These are phyloP conservation scores for Eucalyptus coolabah DNA, from an alignment of 345 rosid genomes.

Conservation along the genomic window DNA sequence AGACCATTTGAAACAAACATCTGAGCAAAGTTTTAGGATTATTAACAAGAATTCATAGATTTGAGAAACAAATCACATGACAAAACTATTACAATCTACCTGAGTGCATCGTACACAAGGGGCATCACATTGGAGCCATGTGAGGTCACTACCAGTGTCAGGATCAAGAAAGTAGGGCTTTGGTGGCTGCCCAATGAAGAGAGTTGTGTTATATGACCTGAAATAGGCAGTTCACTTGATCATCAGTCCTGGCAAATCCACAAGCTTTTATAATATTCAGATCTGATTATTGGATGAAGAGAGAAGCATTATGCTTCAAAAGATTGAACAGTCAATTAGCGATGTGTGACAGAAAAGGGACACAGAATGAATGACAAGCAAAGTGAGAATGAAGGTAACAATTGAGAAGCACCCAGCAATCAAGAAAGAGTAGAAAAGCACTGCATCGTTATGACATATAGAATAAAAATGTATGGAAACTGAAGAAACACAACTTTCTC, in stretches of 20 bases:
- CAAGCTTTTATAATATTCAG: background rate
- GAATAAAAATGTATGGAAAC: background rate
- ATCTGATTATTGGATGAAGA: background rate
- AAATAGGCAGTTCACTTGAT: background rate
- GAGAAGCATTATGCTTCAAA: background rate
- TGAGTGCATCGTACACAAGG: slow-evolving; percentile 58
- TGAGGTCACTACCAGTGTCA: slow-evolving; percentile 94
- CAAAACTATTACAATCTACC: slow-evolving; percentile 7
- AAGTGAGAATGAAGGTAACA: background rate
- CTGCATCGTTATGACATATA: background rate
- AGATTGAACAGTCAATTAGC: background rate
- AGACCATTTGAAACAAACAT: background rate
- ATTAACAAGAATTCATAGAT: background rate
- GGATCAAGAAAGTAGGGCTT: slow-evolving; percentile 87
- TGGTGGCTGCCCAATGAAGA: slow-evolving; percentile 67
- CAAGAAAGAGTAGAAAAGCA: background rate
- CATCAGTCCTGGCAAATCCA: background rate
- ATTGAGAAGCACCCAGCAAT: background rate
- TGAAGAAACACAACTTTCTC: background rate
- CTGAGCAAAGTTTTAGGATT: background rate
- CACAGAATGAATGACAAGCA: background rate
- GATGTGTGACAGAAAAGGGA: background rate
- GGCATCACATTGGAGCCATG: slow-evolving; percentile 95
- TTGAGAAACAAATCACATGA: background rate
- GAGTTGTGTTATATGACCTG: slow-evolving; percentile 64